Base-by-base conservation (phyloP, 345 rosid species). In the Populus pruinosa region DNA sequence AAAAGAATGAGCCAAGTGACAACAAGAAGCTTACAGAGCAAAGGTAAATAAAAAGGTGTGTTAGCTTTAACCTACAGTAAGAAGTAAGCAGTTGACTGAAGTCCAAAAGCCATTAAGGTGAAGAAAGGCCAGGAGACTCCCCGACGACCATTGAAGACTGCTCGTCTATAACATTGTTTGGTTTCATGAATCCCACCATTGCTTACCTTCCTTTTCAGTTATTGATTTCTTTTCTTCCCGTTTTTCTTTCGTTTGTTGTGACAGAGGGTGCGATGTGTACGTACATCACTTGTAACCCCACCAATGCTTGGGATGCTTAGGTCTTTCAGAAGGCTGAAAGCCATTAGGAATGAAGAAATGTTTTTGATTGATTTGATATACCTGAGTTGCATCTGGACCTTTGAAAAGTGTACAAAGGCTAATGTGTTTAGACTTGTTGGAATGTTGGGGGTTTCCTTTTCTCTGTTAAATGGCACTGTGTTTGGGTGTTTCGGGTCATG, bases 281-380 rank as follows among this genome's bases (percentile, higher is more conserved):
- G 76, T 78, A 69, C 36, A 33, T 33, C 36, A 73, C 33, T 71
- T 78, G 79, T 27, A 79, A 39, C 80, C 88, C 83, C 71, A 69
- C 85, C 83, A 78, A 81, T 71, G 77, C 80, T 75, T 83, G 86
- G 87, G 90, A 83, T 86, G 86, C 89, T 88, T 85, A 36, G 86
- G 87, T 81, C 88, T 86, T 89, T 86, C 86, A 82, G 83, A 83
- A 87, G 90, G 84, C 80, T 80, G 90, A 82, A 85, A 84, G 90
- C 83, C 86, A 76, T 66, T 79, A 82, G 83, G 83, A 85, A 78
- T 77, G 87, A 79, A 70, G 81, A 82, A 69, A 72, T 86, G 80
- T 70, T 80, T 86, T 82, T 85, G 80, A 56, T 82, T 86, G 87
- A 82, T 87, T 81, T 84, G 84, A 81, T 83, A 35, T 75, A 68